Conservation (phyloP, 2,329 filamentous ascomycete genomes). For the Colletotrichum salicis region DNA sequence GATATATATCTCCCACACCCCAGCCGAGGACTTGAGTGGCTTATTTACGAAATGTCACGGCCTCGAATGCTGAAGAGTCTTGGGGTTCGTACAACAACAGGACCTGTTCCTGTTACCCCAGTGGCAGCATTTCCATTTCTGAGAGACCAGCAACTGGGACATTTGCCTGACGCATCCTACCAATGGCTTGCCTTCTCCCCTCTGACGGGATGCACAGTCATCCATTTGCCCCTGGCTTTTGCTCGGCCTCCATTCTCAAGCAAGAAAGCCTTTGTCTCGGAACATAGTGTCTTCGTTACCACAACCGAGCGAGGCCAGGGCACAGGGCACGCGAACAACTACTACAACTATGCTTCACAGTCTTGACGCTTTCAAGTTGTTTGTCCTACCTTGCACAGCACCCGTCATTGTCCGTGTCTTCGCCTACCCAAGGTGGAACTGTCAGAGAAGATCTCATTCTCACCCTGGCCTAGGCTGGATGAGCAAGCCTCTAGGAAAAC, state of each 20-base stretch:
- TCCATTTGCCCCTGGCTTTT: not conserved
- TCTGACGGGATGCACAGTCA: not conserved
- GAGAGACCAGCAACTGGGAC: constrained; percentile 1
- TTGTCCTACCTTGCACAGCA: constrained; percentile 46
- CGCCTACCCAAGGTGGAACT: constrained; percentile 43
- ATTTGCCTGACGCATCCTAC: not conserved
- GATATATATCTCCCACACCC: not conserved
- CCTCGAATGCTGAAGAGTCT: constrained; percentile 1
- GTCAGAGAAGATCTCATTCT: constrained; percentile 45
- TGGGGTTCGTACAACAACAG: constrained; percentile 18
- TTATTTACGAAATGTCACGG: constrained; percentile 24
- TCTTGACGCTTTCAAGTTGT: constrained; percentile 5
- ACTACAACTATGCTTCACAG: not conserved
- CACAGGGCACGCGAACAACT: not conserved
- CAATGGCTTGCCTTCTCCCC: not conserved
- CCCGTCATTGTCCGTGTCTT: constrained; percentile 48
- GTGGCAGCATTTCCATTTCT: constrained; percentile 2
- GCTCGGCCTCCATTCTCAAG: not conserved
- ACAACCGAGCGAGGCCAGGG: not conserved
- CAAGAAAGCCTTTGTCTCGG: not conserved
- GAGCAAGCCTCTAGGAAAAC: constrained; percentile 21
- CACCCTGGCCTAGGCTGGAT: constrained; percentile 22
- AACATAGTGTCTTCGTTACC: not conserved
- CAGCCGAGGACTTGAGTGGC: constrained; percentile 9
- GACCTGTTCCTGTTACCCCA: constrained; percentile 8